These are phyloP conservation scores for Encephalitozoon cuniculi DNA, from an alignment of 371 early-diverging fungal species.

Conservation along the genomic window DNA sequence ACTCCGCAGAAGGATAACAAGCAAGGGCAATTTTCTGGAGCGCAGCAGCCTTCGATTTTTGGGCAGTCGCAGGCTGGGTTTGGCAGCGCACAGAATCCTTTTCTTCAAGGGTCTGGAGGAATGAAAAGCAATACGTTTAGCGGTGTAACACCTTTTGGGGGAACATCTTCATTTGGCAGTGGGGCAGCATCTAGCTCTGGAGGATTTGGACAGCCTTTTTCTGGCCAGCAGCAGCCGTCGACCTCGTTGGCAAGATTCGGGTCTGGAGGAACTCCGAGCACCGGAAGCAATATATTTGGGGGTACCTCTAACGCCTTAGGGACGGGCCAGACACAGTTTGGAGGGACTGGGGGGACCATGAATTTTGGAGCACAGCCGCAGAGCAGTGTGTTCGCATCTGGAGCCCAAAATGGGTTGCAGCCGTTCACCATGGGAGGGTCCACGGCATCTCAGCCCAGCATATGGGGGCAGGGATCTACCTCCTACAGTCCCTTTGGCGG, in stretches of 20 bases:
- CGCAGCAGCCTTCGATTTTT: conserved; percentile 4
- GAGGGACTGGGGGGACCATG: background rate
- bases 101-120: background rate
- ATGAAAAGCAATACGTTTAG: background rate
- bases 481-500: background rate
- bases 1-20: background rate
- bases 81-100: background rate
- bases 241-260: background rate
- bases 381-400: background rate
- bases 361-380: background rate
- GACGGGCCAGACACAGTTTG: background rate
- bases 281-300: background rate
- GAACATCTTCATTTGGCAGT: background rate
- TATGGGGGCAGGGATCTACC: background rate
- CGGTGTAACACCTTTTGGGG: background rate
- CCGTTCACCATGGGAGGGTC: background rate
- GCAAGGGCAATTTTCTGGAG: background rate
- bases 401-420: background rate
- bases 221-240: background rate
- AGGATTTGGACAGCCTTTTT: background rate
- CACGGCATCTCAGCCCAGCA: background rate
- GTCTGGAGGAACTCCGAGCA: background rate
- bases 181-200: background rate
- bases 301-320: background rate
- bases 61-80: background rate